These are phyloP conservation scores for Cladosporium velox DNA, from an alignment of 2,329 filamentous ascomycete species.

Conservation along the genomic window DNA sequence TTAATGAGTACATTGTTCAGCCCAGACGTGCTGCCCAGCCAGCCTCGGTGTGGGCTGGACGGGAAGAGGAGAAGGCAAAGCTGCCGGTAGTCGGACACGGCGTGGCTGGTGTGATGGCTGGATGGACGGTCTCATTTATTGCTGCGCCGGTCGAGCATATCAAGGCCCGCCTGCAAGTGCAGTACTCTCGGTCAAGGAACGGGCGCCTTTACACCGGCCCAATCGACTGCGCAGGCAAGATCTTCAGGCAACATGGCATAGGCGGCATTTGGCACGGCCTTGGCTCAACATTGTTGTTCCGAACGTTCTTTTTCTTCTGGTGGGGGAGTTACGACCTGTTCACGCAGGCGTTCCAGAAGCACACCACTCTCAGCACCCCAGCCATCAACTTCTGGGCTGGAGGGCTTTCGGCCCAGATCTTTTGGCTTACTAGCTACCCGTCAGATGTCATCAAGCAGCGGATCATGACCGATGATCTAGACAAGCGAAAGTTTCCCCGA, in stretches of 20 bases:
- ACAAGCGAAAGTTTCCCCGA: slow-evolving; percentile 66
- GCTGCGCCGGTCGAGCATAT: slow-evolving; percentile 93
- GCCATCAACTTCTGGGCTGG: slow-evolving; percentile 97
- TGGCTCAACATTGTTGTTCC: slow-evolving; percentile 80
- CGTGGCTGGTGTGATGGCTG: slow-evolving; percentile 82
- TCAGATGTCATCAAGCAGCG: slow-evolving; percentile 86
- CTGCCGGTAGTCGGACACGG: slow-evolving; percentile 81
- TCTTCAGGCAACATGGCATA: slow-evolving; percentile 68
- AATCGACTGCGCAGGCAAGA: slow-evolving; percentile 76
- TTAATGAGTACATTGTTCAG: slow-evolving; percentile 78
- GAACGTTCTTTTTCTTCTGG: slow-evolving; percentile 79
- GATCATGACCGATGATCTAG: slow-evolving; percentile 93
- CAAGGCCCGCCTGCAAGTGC: slow-evolving; percentile 90
- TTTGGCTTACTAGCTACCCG: slow-evolving; percentile 91
- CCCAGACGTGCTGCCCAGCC: slow-evolving; percentile 39
- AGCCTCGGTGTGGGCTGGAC: slow-evolving; percentile 29
- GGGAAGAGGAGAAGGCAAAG: slow-evolving; percentile 45
- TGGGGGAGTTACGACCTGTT: slow-evolving; percentile 71
- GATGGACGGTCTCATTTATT: slow-evolving; percentile 86
- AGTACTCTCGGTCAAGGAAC: slow-evolving; percentile 79
- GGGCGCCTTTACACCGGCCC: slow-evolving; percentile 82
- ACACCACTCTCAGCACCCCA: slow-evolving; percentile 72
- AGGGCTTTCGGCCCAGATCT: slow-evolving; percentile 87
- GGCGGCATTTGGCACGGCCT: slow-evolving; percentile 84
- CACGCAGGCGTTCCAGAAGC: slow-evolving; percentile 64